phyloP scores from a whole-genome alignment of 2,329 filamentous ascomycete genomes.

The Epichloe typhina region DNA sequence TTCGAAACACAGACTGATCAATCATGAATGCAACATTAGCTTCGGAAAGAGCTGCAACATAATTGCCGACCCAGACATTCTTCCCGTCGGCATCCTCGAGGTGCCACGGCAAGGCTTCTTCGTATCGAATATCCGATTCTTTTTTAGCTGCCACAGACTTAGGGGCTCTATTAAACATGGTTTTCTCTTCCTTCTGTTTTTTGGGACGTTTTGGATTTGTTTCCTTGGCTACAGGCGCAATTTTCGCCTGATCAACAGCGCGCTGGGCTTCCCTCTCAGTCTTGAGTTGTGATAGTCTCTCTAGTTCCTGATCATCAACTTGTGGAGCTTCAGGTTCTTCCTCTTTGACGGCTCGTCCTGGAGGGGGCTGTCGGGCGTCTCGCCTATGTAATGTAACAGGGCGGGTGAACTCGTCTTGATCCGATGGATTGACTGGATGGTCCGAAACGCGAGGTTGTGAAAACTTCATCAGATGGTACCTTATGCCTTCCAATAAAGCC shows the following conservation, averaged over 20 bases:
- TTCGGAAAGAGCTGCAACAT: slow-evolving; percentile 78
- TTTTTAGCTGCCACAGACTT: slow-evolving; percentile 64
- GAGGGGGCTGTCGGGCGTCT: slow-evolving; percentile 60
- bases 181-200: slow-evolving; percentile 71
- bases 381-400: slow-evolving; percentile 83
- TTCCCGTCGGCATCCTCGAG: slow-evolving; percentile 93
- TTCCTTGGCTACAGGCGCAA: slow-evolving; percentile 66
- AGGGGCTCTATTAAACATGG: slow-evolving; percentile 75
- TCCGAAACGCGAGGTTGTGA: slow-evolving; percentile 39
- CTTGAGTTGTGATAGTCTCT: slow-evolving; percentile 54
- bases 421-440: slow-evolving; percentile 53
- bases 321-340: slow-evolving; percentile 32
- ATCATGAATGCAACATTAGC: slow-evolving; percentile 71
- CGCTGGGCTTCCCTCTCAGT: slow-evolving; percentile 76
- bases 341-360: slow-evolving; percentile 50
- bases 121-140: slow-evolving; percentile 63
- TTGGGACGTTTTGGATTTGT: slow-evolving; percentile 35
- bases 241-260: slow-evolving; percentile 79
- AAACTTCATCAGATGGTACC: slow-evolving; percentile 81
- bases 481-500: slow-evolving; percentile 62
- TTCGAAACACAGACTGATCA: slow-evolving; percentile 56
- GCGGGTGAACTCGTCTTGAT: slow-evolving; percentile 69
- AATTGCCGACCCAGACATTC: slow-evolving; percentile 85
- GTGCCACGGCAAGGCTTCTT: slow-evolving; percentile 93
- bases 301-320: slow-evolving; percentile 44